A percentile compares a stretch with the other conserved stretches of the same genome.
These are phyloP conservation scores for Malania oleifera DNA, from an alignment of 164 flowering plant species.

Conservation along the genomic window DNA sequence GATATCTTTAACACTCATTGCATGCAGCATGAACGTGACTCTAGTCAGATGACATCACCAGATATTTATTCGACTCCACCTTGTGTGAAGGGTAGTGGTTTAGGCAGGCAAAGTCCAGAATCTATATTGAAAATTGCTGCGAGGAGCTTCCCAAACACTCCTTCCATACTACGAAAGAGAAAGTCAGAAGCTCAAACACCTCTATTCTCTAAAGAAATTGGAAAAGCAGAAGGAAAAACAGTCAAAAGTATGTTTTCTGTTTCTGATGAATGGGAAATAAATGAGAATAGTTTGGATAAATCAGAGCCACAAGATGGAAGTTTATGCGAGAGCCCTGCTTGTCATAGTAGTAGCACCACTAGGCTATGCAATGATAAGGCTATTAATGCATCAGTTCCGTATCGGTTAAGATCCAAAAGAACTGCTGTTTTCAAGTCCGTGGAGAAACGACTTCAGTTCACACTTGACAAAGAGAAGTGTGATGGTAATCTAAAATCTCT, in stretches of 20 bases:
- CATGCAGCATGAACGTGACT: constrained; percentile 22
- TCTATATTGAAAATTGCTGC: constrained; percentile 79
- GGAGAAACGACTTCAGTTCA: constrained; percentile 74
- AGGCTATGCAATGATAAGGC: constrained; percentile 24
- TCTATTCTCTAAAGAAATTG: constrained; percentile 14
- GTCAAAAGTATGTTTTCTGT: constrained; percentile 12
- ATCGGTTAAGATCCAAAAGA: constrained; percentile 62
- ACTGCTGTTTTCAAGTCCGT: constrained; percentile 65
- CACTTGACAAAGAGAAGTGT: constrained; percentile 34
- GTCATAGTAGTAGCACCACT: constrained; percentile 11
- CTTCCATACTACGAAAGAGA: constrained; percentile 84
- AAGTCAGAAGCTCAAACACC: constrained; percentile 31
- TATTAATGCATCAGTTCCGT: constrained; percentile 78
- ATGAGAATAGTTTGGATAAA: constrained; percentile 18
- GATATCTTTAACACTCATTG: constrained; percentile 16
- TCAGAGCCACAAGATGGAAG: constrained; percentile 20
- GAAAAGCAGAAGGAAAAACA: constrained; percentile 14
- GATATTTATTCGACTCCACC: constrained; percentile 65
- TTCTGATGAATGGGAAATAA: constrained; percentile 23
- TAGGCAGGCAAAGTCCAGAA: constrained; percentile 45
- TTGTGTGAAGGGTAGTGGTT: constrained; percentile 31
- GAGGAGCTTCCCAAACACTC: constrained; percentile 70
- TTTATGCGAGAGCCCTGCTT: constrained; percentile 24
- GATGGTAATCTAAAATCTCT: constrained; percentile 23
- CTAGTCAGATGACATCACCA: constrained; percentile 39